Base-by-base conservation (phyloP, 495 filamentous ascomycete genomes). In the Penicillium fimorum region DNA sequence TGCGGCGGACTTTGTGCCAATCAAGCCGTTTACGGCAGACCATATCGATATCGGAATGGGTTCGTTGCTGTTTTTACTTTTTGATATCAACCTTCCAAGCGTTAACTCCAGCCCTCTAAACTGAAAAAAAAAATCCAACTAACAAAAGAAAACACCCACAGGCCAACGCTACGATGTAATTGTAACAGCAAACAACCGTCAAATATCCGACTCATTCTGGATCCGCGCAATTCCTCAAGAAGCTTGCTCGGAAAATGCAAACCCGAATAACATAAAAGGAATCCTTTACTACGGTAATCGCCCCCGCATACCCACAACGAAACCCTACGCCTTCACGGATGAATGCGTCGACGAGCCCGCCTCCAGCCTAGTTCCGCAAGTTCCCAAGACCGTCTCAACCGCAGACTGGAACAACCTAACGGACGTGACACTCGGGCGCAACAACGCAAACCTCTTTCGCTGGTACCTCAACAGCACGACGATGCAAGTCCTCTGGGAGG, bases 81-180 rank as follows among this genome's bases (percentile, higher is more conserved):
- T 15, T 71, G 12, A 73, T 61, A 24, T 58, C 60, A 2, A 65
- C 22, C 22, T 2, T 70, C 11, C 38, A 2, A 41, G 1, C 43
- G 22, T 22, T 27, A 43, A 24, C 42, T 29, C 15, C 33, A 15
- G 3, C 30, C 12, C 42, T 22, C 22, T 22, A 22, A 22, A 22
- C 22, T 22, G n/a, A n/a, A 4, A n/a, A 41, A 41, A 27, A 38
- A 17, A 15, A n/a, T 27, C 25, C 25, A 51, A 29, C 46, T 41
- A 40, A 40, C 41, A 33, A 15, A 15, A 27, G 25, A 27, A 27
- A 24, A n/a, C n/a, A 7, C 30, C 4, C 18, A 18, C 51, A 77
- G 77, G 82, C 13, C 86, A 91, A 70, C 79, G 88, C 32, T 87
- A 87, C 68, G 82, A 90, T 59, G 75, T 91, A 11, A 82, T 88